Base-by-base conservation (phyloP, 129 eudicot genomes). In the sunflower (Helianthus annuus) region DNA sequence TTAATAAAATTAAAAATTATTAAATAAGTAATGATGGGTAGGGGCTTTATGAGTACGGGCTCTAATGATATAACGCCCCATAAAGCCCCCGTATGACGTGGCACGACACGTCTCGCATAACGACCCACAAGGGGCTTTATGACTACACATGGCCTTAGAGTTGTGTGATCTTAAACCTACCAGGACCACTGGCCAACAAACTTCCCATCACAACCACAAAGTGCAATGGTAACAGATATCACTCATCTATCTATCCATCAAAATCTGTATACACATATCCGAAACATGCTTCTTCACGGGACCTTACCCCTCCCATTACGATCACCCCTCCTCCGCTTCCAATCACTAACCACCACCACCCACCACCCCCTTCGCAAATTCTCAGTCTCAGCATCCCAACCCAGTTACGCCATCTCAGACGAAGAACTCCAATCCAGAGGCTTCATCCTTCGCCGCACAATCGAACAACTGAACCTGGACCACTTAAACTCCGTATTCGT, bases 401-500 rank as follows among this genome's bases (percentile, higher is more conserved):
- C 63, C 57, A 14, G 24, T 71, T 75, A 70, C 89, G 53, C 96
- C 27, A 76, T 84, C 77, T 84, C 97, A 73, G 91, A 85, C 80
- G 79, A 83, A 14, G 80, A 85, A 1, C 92, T 94, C 64, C 9
- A 79, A 42, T 76, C 98, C 0, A 84, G 91, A 9, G 98, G 98
- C 8, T 86, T 90, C 89, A 71, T 63, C 32, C 72, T 94, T 80
- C 97, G 85, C 72, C 87, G 85, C 34, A 80, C 91, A 1, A 57
- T 68, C 68, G 76, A 73, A 3, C 42, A 78, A 71, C 93, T 94
- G 36, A 83, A 90, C 79, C 88, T 94, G 9, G 92, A 90, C 85
- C 96, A 88, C 70, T 82, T 94, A 15, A 94, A 94, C 84, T 69
- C 92, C 72, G 87, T 90, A 53, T 94, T 94, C 80, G 92, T 85